Base-by-base conservation (phyloP, 495 filamentous ascomycete species). In the Penicillium manginii region DNA sequence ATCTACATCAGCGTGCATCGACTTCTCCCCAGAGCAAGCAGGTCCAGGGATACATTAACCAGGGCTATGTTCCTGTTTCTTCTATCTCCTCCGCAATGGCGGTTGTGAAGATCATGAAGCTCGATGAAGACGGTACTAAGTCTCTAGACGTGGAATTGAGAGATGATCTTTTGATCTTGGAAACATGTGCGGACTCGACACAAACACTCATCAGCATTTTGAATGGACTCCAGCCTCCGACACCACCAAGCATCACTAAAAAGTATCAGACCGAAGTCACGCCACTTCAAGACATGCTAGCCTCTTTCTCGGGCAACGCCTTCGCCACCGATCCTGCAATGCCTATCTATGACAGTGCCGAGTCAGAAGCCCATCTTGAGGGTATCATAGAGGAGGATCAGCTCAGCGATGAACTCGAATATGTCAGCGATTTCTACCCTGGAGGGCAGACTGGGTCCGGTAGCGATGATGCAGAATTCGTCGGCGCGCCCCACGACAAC, bases 161-260 rank as follows among this genome's bases (percentile, higher is more conserved):
- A 42, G 91, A 96, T 67, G 89, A 94, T 66, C 79, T 99, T 2
- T 79, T 98, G 26, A 86, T 99, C 21, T 78, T 99, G 15, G 96
- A 99, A 69, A 91, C 92, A 4, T 98, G 96, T 67, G 94, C 96
- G 15, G 96, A 99, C 72, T 98, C 96, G 10, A 98, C 94, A 0
- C 92, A 96, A 65, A 98, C 96, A 1, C 82, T 99, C 3, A 86
- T 96, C 50, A 85, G 81, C 15, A 83, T 94, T 56, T 69, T 94
- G 40, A 91, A 90, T 65, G 92, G 88, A 0, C 81, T 99, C 4
- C 85, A 85, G 11, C 94, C 93, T 21, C 94, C 96, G 3, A 83
- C 84, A 7, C 87, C 91, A 1, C 92, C 92, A 9, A 91, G 83
- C 63, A 88, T 88, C 47, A 86, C 88, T 53, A 81, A 85, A 55